Evolutionary conservation across 768 basidiomycete species (phyloP).

Genomic region (Chalciporus piperatus): DNA sequence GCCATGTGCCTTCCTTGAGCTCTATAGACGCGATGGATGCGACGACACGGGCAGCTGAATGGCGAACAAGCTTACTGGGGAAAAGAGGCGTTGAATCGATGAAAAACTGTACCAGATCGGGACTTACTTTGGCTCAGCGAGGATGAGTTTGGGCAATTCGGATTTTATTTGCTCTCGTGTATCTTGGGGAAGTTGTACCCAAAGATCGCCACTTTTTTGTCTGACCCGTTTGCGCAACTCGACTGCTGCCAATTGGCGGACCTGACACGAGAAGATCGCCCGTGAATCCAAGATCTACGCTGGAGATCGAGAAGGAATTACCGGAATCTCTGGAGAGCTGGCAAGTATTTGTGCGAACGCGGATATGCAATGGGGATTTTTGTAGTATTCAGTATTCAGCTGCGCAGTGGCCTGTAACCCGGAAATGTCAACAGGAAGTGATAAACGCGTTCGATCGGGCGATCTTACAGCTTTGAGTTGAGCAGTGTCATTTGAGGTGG

Average conservation of each 20-base stretch:
- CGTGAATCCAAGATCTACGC: constrained; percentile 7
- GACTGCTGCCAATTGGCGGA: constrained; percentile 95
- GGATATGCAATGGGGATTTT: constrained; percentile 84
- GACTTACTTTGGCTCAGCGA: constrained; percentile 74
- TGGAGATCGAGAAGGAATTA: constrained; percentile 41
- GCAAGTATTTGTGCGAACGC: constrained; percentile 86
- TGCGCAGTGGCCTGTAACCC: constrained; percentile 76
- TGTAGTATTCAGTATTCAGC: constrained; percentile 92
- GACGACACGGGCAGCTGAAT: constrained; percentile 89
- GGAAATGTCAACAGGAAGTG: constrained; percentile 4
- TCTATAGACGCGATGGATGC: constrained; percentile 92
- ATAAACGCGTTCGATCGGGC: constrained; percentile 26
- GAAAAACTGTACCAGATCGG: neutral
- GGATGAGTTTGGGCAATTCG: constrained; percentile 73
- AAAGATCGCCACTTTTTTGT: constrained; percentile 76
- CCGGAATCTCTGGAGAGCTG: constrained; percentile 78
- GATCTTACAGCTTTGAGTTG: constrained; percentile 82
- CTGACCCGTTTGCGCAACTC: constrained; percentile 92
- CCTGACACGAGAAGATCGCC: constrained; percentile 34
- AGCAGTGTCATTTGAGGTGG: constrained; percentile 78
- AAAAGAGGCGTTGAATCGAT: constrained; percentile 7
- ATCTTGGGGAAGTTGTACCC: constrained; percentile 66
- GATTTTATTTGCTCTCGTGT: constrained; percentile 82
- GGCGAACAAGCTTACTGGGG: constrained; percentile 81
- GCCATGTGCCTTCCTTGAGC: constrained; percentile 76